Conservation (phyloP, 2,329 filamentous ascomycete genomes). For the Ramularia collo-cygni region DNA sequence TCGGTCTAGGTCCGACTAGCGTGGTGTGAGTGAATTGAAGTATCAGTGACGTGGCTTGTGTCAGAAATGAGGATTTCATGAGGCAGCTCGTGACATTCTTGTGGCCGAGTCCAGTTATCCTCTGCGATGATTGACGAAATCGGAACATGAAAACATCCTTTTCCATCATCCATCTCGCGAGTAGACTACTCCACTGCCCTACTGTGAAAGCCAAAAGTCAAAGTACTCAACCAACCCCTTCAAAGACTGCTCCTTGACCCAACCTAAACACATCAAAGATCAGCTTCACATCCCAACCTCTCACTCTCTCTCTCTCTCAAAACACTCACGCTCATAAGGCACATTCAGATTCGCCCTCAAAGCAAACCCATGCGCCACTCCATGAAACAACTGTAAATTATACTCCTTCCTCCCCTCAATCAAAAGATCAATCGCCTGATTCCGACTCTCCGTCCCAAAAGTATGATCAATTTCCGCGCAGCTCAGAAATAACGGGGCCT, state of each 20-base stretch:
- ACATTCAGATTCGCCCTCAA: conserved; percentile 36
- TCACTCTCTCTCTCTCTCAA: too few species aligned
- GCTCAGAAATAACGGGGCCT: conserved; percentile 39
- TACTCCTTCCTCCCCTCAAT: conserved; percentile 32
- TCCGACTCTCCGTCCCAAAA: conserved; percentile 35
- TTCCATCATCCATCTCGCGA: too few species aligned
- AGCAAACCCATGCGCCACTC: conserved; percentile 32
- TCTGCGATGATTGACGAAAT: too few species aligned
- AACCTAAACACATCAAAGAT: conserved; percentile 2
- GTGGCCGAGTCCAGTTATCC: too few species aligned
- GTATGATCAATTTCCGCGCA: conserved; percentile 43
- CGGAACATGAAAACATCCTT: too few species aligned
- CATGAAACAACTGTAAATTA: conserved; percentile 29
- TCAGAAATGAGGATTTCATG: too few species aligned
- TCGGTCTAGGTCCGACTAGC: too few species aligned
- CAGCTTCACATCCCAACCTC: too few species aligned
- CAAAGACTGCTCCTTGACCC: conserved; percentile 10
- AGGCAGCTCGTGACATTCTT: too few species aligned
- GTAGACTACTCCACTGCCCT: neutral
- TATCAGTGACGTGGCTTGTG: too few species aligned
- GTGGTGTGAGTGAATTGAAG: too few species aligned
- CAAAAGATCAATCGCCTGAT: conserved; percentile 39
- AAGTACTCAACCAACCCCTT: conserved; percentile 8
- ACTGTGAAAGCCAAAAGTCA: conserved; percentile 10
- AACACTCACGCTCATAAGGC: conserved; percentile 35